phyloP scores from a whole-genome alignment of 139 green algal genomes.

The Diplosphaera chodatii region DNA sequence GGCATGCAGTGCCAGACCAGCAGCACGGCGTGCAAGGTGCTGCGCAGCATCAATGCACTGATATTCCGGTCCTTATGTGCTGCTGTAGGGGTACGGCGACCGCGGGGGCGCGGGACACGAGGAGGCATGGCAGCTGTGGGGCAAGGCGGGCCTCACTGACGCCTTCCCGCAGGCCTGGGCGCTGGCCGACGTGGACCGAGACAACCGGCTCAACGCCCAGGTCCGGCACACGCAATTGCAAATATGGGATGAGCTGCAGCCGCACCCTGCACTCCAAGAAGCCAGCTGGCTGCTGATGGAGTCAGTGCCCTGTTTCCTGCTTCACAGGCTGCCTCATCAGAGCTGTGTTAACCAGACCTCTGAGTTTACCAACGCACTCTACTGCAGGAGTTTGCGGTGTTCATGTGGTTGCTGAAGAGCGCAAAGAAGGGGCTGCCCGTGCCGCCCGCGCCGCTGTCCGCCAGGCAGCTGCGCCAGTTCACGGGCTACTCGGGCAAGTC shows the following conservation, averaged over 20 bases:
- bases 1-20: too few relatives aligned
- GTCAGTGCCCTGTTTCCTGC: too few relatives aligned
- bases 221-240: too few relatives aligned
- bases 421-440: background rate
- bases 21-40: too few relatives aligned
- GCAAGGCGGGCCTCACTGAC: background rate
- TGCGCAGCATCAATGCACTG: too few relatives aligned
- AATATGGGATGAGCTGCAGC: too few relatives aligned
- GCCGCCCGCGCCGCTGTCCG: background rate
- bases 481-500: background rate
- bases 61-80: too few relatives aligned
- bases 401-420: constrained; percentile 1
- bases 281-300: too few relatives aligned
- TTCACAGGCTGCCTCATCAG: too few relatives aligned
- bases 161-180: background rate
- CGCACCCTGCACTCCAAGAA: too few relatives aligned
- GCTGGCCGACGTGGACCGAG: background rate
- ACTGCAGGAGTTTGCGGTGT: constrained; percentile 1
- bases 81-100: background rate
- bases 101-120: background rate
- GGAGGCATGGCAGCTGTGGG: background rate
- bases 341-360: too few relatives aligned
- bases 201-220: background rate
- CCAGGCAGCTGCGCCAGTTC: background rate
- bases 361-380: too few relatives aligned